Evolutionary conservation across 1,284 basidiomycete species (phyloP).

Genomic region (Cryptococcus hybrid): DNA sequence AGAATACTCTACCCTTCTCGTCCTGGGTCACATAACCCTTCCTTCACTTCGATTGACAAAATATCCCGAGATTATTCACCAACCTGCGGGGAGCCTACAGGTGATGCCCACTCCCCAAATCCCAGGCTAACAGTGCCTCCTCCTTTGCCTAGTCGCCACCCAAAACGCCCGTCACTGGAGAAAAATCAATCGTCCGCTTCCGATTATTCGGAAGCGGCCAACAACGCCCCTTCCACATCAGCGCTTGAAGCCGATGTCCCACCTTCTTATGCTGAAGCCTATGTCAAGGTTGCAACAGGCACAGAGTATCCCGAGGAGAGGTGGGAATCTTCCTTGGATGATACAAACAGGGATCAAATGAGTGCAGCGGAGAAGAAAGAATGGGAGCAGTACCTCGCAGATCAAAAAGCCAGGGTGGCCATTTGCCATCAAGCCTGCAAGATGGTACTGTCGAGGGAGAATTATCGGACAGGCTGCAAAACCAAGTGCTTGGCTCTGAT

Average conservation of each 20-base stretch:
- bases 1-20: constrained; percentile 13
- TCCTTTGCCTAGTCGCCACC: constrained; percentile 9
- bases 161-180: constrained; percentile 12
- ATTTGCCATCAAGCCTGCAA: too few relatives aligned
- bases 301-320: not conserved
- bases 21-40: not conserved
- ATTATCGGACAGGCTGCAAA: too few relatives aligned
- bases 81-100: too few relatives aligned
- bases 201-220: constrained; percentile 16
- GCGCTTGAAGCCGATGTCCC: not conserved
- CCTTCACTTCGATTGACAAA: not conserved
- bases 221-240: too few relatives aligned
- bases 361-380: constrained; percentile 22
- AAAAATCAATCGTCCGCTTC: constrained; percentile 19
- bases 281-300: not conserved
- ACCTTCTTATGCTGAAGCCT: not conserved
- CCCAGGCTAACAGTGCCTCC: constrained; percentile 4
- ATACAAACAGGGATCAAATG: constrained; percentile 18
- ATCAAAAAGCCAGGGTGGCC: too few relatives aligned
- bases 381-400: constrained; percentile 19
- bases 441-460: too few relatives aligned
- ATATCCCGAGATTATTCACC: too few relatives aligned
- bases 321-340: not conserved
- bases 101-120: not conserved
- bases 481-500: too few relatives aligned